phyloP scores from a whole-genome alignment of 345 rosid genomes.

The Nasturtium officinale region DNA sequence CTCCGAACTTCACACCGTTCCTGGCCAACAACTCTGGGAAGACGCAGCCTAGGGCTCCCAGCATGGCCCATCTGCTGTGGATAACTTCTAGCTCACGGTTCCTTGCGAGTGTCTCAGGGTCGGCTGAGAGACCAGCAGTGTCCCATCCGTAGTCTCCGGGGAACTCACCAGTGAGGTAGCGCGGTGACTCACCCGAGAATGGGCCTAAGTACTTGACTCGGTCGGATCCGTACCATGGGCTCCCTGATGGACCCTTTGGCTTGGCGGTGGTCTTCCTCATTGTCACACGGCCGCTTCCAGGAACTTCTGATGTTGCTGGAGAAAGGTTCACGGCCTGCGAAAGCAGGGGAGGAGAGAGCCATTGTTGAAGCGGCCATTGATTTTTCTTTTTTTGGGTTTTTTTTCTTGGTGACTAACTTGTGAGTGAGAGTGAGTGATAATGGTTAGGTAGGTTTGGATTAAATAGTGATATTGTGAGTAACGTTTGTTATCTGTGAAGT shows the following conservation, averaged over 20 bases:
- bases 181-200: conserved; percentile 55
- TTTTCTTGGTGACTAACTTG: conserved; percentile 26
- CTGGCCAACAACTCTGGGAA: conserved; percentile 62
- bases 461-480: conserved; percentile 23
- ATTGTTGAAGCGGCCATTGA: conserved; percentile 67
- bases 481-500: conserved; percentile 51
- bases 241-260: conserved; percentile 51
- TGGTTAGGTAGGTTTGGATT: conserved; percentile 22
- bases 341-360: conserved; percentile 72
- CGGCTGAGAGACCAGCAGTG: conserved; percentile 58
- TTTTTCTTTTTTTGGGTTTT: not conserved
- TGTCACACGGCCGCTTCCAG: conserved; percentile 59
- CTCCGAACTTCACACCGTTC: conserved; percentile 79
- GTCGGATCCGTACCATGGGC: conserved; percentile 79
- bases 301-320: conserved; percentile 48
- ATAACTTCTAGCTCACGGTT: conserved; percentile 60
- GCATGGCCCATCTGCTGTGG: conserved; percentile 58
- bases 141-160: conserved; percentile 70
- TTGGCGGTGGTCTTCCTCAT: conserved; percentile 55
- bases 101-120: conserved; percentile 59
- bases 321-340: conserved; percentile 59
- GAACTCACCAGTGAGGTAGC: conserved; percentile 80
- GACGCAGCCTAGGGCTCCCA: conserved; percentile 57
- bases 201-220: conserved; percentile 86
- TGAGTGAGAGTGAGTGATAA: conserved; percentile 30